Evolutionary conservation across 2,329 filamentous ascomycete species (phyloP), one percentile per base, ranked within the genome.

Genomic region (Hypoxylon rubiginosum): DNA sequence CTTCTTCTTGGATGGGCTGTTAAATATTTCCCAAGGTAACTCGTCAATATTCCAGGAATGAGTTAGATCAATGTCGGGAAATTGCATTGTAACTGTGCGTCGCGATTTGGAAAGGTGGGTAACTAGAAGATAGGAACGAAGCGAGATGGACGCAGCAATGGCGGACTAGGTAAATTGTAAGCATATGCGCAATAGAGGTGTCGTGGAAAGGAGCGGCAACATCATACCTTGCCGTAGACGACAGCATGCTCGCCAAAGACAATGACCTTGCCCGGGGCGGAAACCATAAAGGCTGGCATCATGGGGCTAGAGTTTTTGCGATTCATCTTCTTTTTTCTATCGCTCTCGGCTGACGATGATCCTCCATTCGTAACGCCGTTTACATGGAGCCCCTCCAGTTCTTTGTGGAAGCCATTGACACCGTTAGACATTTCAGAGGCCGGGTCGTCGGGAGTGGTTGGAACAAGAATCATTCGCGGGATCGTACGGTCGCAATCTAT

Each of bases 181-280:
- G 26, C 24, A 54, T 46, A 26, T 48, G 60, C 49, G 21, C 54
- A 41, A 45, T 58, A 10, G 52, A 24, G 9, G 34, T 51, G 53
- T 52, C 26, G 26, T 30, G 62, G 41, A 15, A 60, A 54, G 53
- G 41, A 49, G 30, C 9, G 39, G 39, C 28, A 43, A 10, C 39
- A 39, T 64, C 81, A 60, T 82, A 92, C 92, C 88, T 97, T 98
- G 76, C 94, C 94, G 77, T 99, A 90, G 19, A 99, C 96, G n/a
- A 98, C 96, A 2, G 96, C 92, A 82, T 99, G 96, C 80, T 99
- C 96, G 71, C 96, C 96, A 81, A 95, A 98, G 57, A 98, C 93
- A 78, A 99, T 99, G 76, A 97, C 96, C 79, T 99, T 99, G 69
- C 95, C 97, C 0, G 96, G 96, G 2, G 97, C 95, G 15, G 96